These are phyloP conservation scores for Globisporangium paddicum DNA, from an alignment of 352 stramenopile species.

Conservation along the genomic window DNA sequence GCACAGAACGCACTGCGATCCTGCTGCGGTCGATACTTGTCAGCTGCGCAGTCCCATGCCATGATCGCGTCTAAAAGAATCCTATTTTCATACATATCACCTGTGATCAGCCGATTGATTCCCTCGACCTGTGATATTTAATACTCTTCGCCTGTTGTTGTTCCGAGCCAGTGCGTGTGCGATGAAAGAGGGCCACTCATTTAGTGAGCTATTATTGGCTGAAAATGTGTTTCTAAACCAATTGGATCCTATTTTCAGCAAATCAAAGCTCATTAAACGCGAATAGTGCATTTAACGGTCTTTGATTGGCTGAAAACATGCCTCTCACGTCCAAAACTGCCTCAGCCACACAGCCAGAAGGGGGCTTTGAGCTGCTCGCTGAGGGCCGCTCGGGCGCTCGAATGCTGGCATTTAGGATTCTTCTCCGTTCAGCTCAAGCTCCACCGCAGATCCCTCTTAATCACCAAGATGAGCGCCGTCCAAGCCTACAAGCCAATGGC, in stretches of 20 bases:
- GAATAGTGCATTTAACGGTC: too few relatives aligned
- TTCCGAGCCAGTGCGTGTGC: background rate
- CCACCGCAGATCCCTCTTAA: slow-evolving; percentile 45
- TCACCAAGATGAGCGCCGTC: slow-evolving; percentile 70
- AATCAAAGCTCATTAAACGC: slow-evolving; percentile 15
- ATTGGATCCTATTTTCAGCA: slow-evolving; percentile 20
- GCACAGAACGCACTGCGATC: background rate
- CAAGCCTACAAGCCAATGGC: slow-evolving; percentile 76
- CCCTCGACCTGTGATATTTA: slow-evolving; percentile 1
- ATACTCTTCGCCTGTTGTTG: slow-evolving; percentile 5
- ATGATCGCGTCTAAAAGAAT: background rate
- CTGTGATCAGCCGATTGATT: background rate
- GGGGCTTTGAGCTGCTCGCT: background rate
- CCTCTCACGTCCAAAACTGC: slow-evolving; percentile 26
- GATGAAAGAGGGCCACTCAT: slow-evolving; percentile 47
- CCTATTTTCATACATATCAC: background rate
- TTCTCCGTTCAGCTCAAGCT: slow-evolving; percentile 66
- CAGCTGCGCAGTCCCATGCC: background rate
- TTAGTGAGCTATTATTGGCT: too few relatives aligned
- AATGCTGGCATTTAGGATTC: slow-evolving; percentile 77
- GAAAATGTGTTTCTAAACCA: slow-evolving; percentile 49
- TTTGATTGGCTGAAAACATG: slow-evolving; percentile 26
- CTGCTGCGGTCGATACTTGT: background rate
- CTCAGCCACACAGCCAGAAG: slow-evolving; percentile 3
- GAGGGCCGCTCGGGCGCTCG: too few relatives aligned